Percentiles rank a stretch among this genome's conserved stretches.
phyloP scores from a whole-genome alignment of 2,329 filamentous ascomycete species.

The Hypomyces rosellus region DNA sequence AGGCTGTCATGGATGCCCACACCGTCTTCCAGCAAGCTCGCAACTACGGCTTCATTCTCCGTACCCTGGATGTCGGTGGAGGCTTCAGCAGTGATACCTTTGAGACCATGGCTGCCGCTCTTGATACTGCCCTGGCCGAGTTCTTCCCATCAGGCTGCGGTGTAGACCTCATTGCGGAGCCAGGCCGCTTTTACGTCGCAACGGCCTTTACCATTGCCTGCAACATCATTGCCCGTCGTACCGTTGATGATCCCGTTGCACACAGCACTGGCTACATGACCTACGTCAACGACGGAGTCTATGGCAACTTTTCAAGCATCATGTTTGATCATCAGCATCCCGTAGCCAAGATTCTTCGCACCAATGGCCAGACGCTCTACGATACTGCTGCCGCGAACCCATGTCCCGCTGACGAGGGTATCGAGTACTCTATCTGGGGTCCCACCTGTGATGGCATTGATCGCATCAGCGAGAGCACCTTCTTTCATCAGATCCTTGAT shows the following conservation, averaged over 20 bases:
- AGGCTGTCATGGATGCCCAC: constrained; percentile 85
- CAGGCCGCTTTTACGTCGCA: constrained; percentile 92
- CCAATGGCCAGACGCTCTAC: constrained; percentile 52
- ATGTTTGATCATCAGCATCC: constrained; percentile 98
- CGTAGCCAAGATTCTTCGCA: constrained; percentile 70
- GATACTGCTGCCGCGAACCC: constrained; percentile 45
- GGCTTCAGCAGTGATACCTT: constrained; percentile 90
- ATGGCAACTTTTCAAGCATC: constrained; percentile 98
- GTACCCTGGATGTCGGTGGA: constrained; percentile 88
- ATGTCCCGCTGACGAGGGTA: constrained; percentile 41
- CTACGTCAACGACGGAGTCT: constrained; percentile 95
- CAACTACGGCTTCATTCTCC: constrained; percentile 69
- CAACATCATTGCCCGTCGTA: constrained; percentile 92
- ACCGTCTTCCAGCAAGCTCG: constrained; percentile 80
- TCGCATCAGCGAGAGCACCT: constrained; percentile 77
- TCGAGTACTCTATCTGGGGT: constrained; percentile 95
- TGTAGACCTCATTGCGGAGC: constrained; percentile 88
- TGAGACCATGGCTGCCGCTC: constrained; percentile 77
- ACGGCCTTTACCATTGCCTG: constrained; percentile 90
- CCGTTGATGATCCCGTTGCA: constrained; percentile 64
- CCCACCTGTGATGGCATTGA: constrained; percentile 98
- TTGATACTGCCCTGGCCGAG: constrained; percentile 73
- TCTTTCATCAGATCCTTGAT: constrained; percentile 70
- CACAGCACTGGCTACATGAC: constrained; percentile 81
- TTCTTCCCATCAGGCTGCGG: constrained; percentile 71